Base-by-base conservation (phyloP, 2,329 filamentous ascomycete species). In the Cladophialophora chaetospira region DNA sequence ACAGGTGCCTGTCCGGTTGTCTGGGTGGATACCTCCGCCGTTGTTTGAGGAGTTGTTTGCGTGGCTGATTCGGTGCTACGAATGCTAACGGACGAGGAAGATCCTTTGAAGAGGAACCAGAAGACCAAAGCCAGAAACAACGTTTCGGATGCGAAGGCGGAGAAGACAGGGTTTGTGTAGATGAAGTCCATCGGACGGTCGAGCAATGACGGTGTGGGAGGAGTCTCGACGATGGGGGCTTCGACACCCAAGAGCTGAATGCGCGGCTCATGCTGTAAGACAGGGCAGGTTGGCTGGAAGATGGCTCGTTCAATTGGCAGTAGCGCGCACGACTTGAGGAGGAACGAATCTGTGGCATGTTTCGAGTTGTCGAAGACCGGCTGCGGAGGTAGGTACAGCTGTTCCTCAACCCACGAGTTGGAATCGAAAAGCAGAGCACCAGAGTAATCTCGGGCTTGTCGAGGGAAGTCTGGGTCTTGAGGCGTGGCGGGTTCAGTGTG, bases 281-380 rank as follows among this genome's bases (percentile, higher is more conserved):
- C 53, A 6, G 53, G 53, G 25, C 53, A 55, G n/a, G 38, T 19
- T 6, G 53, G 53, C n/a, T 28, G 29, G 44, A 49, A 43, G 25
- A 55, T 36, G 2, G 13, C 53, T 28, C 31, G 31, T 11, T 55
- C 43, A 15, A 35, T 9, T 11, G 53, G 31, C 9, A 36, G 44
- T 5, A 31, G 44, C 4, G 33, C 15, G 23, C 53, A 49, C 23
- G 31, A 21, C 5, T 55, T 47, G 31, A 55, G 11, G 29, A 55
- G 31, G 43, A 26, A 6, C 11, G 44, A 15, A 3, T 33, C 21
- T 15, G 42, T 21, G 13, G 19, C 8, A 21, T 21, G 6, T 2
- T n/a, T 28, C 10, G 15, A 15, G 21, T 29, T 4, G 44, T 25
- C 42, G n/a, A 15, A 6, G 6, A 10, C 3, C n/a, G 15, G 5